Evolutionary conservation across 768 basidiomycete genomes (phyloP).

Genomic region (Mycena rosella): DNA sequence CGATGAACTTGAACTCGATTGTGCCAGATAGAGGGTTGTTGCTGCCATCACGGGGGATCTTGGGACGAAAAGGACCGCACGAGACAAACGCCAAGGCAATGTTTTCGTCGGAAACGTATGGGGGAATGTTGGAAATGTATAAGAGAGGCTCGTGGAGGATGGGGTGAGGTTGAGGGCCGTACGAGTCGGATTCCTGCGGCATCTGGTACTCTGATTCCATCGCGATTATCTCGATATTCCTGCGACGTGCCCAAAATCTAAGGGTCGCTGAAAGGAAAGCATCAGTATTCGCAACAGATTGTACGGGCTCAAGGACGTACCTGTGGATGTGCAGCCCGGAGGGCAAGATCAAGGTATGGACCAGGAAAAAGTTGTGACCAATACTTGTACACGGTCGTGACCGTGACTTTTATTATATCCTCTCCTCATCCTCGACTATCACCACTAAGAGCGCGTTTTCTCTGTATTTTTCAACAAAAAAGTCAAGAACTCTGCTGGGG

Average conservation of each 20-base stretch:
- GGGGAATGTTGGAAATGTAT: conserved; percentile 83
- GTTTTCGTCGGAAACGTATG: conserved; percentile 80
- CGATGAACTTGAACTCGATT: conserved; percentile 87
- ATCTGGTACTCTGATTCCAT: conserved; percentile 61
- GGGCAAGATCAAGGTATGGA: conserved; percentile 19
- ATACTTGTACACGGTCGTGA: conserved; percentile 15
- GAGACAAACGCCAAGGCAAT: conserved; percentile 79
- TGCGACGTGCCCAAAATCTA: conserved; percentile 27
- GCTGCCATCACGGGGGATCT: conserved; percentile 72
- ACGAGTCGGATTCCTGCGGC: conserved; percentile 46
- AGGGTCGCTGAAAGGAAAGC: conserved; percentile 1
- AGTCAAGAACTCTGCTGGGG: no score
- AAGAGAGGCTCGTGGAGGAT: conserved; percentile 88
- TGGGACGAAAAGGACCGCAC: conserved; percentile 87
- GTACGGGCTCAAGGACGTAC: neutral
- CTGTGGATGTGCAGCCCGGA: conserved; percentile 20
- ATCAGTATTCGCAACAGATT: neutral
- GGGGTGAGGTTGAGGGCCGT: conserved; percentile 73
- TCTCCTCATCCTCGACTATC: neutral
- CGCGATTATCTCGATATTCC: conserved; percentile 48
- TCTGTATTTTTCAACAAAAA: neutral
- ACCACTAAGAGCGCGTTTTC: neutral
- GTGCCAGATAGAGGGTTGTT: conserved; percentile 71
- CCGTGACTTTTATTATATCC: neutral
- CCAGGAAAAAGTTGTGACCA: conserved; percentile 31